Base-by-base conservation (phyloP, 257 asterid genomes). In the Scutellaria minor region DNA sequence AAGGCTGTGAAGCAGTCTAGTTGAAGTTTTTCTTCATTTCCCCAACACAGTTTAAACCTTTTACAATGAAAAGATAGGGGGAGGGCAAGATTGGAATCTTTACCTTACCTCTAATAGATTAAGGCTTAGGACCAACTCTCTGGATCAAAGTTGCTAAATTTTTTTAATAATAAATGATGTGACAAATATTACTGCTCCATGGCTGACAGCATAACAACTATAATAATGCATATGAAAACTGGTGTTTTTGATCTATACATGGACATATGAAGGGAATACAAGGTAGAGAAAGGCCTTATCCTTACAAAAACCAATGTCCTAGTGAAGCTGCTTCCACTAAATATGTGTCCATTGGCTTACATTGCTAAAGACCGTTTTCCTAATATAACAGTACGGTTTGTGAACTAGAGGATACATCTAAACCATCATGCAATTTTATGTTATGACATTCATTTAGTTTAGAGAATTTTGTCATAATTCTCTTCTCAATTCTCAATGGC, bases 401-500 rank as follows among this genome's bases (percentile, higher is more conserved):
- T 11, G 7, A 11, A 55, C 12, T 61, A 22, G 71, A 24, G 18
- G 41, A 47, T 50, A 55, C 40, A 52, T 35, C 39, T n/a, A 31
- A 59, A 60, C 42, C 8, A 51, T 50, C 14, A 7, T 13, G 50
- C 37, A 56, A 14, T n/a, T 42, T 76, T 45, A 76, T 35, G 73
- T 44, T 55, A 61, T 63, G 35, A 65, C 18, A 57, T 37, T 45
- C 48, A 66, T 71, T 71, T 70, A 18, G 7, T 59, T 61, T 15
- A 58, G 39, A 48, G 18, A 42, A 40, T 67, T 20, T 47, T 31
- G 27, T 46, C 64, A 75, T 5, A 24, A 75, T 50, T 61, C 24
- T 74, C 65, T 56, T 65, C 62, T 22, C n/a, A 78, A 69, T 65
- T 8, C 42, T 63, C 24, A 47, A 68, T 47, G 13, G 74, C 60